These are phyloP conservation scores for Schrenkiella parvula DNA, from an alignment of 345 rosid species.

Conservation along the genomic window DNA sequence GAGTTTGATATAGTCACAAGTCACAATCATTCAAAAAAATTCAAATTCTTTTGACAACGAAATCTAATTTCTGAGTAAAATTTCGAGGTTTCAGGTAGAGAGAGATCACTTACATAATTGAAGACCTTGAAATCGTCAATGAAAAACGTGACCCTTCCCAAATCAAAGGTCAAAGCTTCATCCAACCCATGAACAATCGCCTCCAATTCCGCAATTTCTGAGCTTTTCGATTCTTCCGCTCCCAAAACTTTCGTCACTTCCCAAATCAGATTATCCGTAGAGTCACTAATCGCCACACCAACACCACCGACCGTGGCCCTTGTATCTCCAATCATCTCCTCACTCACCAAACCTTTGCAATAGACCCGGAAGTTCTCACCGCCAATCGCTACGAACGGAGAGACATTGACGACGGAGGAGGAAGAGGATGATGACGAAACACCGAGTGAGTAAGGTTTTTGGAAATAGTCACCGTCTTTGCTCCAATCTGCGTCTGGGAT, in stretches of 20 bases:
- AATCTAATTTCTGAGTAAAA: background rate
- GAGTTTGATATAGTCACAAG: background rate
- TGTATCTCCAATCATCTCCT: slow-evolving; percentile 38
- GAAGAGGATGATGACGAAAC: slow-evolving; percentile 10
- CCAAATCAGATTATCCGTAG: slow-evolving; percentile 40
- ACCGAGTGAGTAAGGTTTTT: slow-evolving; percentile 43
- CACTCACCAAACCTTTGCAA: slow-evolving; percentile 40
- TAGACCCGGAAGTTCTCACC: slow-evolving; percentile 29
- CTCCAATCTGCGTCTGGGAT: slow-evolving; percentile 57
- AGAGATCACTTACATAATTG: slow-evolving; percentile 46
- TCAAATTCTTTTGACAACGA: background rate
- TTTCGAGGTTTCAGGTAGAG: background rate
- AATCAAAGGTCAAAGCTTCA: slow-evolving; percentile 54
- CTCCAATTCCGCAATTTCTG: slow-evolving; percentile 38
- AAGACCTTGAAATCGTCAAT: slow-evolving; percentile 39
- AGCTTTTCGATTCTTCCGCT: slow-evolving; percentile 29
- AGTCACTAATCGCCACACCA: slow-evolving; percentile 57
- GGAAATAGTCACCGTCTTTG: slow-evolving; percentile 42
- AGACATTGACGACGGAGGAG: background rate
- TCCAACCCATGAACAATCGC: slow-evolving; percentile 63
- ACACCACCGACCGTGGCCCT: slow-evolving; percentile 39
- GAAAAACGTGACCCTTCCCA: slow-evolving; percentile 40
- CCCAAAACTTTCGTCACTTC: slow-evolving; percentile 37
- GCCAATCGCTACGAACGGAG: background rate
- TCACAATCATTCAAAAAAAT: background rate